phyloP scores from a whole-genome alignment of 345 rosid species.

The Salix suchowensis region DNA sequence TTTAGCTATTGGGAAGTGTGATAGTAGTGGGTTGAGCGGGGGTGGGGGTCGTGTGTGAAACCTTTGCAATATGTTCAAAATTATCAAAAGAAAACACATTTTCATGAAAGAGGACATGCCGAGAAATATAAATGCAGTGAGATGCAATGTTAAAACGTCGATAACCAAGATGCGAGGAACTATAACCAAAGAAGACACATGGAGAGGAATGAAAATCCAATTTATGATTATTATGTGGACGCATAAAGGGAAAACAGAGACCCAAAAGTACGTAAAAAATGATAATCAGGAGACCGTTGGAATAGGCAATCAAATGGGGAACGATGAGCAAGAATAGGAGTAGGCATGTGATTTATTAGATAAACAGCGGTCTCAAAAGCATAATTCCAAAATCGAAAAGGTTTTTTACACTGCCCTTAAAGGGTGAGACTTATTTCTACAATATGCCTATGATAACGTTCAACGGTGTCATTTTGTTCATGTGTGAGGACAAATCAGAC shows the following conservation, averaged over 20 bases:
- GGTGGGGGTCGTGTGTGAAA: background rate
- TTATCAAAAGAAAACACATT: too few species aligned
- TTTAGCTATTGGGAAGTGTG: fast-evolving
- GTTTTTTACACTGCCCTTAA: background rate
- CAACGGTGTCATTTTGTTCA: too few species aligned
- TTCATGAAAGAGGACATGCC: background rate
- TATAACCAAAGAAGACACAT: too few species aligned
- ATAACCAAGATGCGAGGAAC: background rate
- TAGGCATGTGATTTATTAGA: too few species aligned
- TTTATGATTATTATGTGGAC: background rate
- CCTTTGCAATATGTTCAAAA: background rate
- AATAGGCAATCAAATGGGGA: background rate
- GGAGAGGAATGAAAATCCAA: background rate
- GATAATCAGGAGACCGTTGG: background rate
- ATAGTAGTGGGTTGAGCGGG: too few species aligned
- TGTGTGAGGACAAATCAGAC: background rate
- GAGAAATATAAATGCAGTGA: too few species aligned
- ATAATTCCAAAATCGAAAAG: too few species aligned
- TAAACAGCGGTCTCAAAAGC: too few species aligned
- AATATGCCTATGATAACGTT: too few species aligned
- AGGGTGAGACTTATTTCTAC: background rate
- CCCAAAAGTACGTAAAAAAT: background rate
- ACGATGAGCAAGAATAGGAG: background rate
- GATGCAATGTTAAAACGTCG: too few species aligned
- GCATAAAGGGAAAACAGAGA: too few species aligned